These are phyloP conservation scores for Podaxis sp. DNA, from an alignment of 768 basidiomycete genomes.

Conservation along the genomic window DNA sequence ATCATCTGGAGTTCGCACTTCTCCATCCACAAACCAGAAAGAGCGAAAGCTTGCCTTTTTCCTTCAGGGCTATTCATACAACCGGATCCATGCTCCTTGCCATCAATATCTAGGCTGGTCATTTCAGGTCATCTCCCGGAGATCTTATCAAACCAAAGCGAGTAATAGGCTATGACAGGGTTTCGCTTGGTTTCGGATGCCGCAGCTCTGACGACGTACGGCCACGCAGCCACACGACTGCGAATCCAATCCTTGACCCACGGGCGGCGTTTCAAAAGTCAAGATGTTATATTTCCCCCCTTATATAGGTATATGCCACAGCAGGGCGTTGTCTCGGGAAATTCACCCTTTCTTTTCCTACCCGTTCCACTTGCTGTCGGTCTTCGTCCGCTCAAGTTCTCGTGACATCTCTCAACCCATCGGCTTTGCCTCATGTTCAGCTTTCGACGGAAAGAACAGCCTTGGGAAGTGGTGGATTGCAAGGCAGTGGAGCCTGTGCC, in stretches of 20 bases:
- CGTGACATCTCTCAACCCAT: background rate
- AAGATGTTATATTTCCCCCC: background rate
- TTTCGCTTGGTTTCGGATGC: background rate
- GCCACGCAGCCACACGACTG: conserved; percentile 2
- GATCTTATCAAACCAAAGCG: conserved; percentile 8
- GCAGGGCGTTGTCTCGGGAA: background rate
- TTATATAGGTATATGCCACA: conserved; percentile 2
- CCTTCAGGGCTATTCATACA: background rate
- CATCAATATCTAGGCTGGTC: background rate
- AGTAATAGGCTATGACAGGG: background rate
- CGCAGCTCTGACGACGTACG: conserved; percentile 9
- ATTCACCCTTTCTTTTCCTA: conserved; percentile 14
- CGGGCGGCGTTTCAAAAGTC: conserved; percentile 7
- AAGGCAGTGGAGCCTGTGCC: conserved; percentile 62
- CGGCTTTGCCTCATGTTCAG: conserved; percentile 27
- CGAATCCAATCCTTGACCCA: background rate
- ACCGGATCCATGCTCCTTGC: background rate
- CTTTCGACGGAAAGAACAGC: conserved; percentile 55
- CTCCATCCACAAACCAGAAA: background rate
- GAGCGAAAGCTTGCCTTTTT: background rate
- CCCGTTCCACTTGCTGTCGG: conserved; percentile 12
- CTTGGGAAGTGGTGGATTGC: conserved; percentile 80
- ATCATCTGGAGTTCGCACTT: background rate
- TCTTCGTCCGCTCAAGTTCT: background rate
- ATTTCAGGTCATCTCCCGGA: background rate